Base-by-base conservation (phyloP, 1,284 basidiomycete genomes). In the Bjerkandera adusta region DNA sequence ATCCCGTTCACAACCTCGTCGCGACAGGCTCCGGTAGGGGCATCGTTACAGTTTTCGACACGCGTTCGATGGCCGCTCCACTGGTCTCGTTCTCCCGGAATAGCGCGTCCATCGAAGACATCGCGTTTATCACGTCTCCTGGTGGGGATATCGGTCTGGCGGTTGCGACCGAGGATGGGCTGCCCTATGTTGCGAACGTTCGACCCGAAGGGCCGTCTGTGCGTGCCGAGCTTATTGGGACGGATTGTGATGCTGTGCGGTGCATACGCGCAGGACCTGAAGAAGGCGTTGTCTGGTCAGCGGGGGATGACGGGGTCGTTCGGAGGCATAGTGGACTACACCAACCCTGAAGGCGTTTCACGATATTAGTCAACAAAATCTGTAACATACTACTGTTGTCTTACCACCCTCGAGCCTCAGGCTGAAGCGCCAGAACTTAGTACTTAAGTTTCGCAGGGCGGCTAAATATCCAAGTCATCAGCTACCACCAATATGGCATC, bases 21-120 rank as follows among this genome's bases (percentile, higher is more conserved):
- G 83, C 77, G 0, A 83, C 82, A 2, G 88, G 86, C 1, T 77
- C 81, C n/a, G 62, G 68, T 0, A 66, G 66, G n/a, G 89, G 89
- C 1, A 57, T 82, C 3, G 71, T 85, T 0, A 66, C 71, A 5
- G 51, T 90, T 1, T 82, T 81, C 56, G 79, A 84, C 55, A 70
- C 75, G 1, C 70, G 75, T 10, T 55, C 65, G 1, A 63, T 82
- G 42, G 55, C 50, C 1, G 53, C 52, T 1, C 68, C 74, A 0
- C 49, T 82, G 24, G 66, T 68, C 0, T 62, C 70, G 0, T 81
- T 87, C 56, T 63, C 65, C 38, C 70, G 85, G 15, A 81, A 79
- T 54, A 71, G 72, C 16, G 73, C 80, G 2, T 69, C 70, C 0
- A 70, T 90, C 13, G 80, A 82, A 54, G 76, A 76, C 45, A 50